These are phyloP conservation scores for Pseudopyrenochaeta lycopersici DNA, from an alignment of 2,329 filamentous ascomycete species.

Conservation along the genomic window DNA sequence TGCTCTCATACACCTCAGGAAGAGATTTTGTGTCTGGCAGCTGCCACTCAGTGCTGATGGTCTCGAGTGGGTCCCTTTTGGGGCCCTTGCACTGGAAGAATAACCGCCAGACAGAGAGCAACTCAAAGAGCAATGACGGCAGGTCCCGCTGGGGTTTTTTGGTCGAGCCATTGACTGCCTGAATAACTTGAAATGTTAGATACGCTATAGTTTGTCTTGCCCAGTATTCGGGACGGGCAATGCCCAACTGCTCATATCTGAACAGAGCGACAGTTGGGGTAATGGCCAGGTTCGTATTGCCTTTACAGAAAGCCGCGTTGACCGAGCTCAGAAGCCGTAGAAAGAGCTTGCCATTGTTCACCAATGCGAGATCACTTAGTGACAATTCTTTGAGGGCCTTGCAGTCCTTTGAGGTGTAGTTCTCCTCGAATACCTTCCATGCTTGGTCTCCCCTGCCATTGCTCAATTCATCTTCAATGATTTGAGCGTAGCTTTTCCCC, in stretches of 20 bases:
- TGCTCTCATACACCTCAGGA: neutral
- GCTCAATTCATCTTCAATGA: conserved; percentile 13
- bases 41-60: conserved; percentile 35
- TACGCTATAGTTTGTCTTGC: conserved; percentile 19
- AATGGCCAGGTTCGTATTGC: conserved; percentile 6
- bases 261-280: conserved; percentile 38
- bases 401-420: conserved; percentile 40
- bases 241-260: conserved; percentile 39
- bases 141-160: conserved; percentile 15
- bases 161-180: conserved; percentile 14
- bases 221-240: conserved; percentile 36
- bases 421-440: conserved; percentile 38
- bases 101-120: conserved; percentile 44
- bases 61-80: conserved; percentile 20
- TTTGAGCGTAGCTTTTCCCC: neutral
- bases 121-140: conserved; percentile 33
- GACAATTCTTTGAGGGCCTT: conserved; percentile 35
- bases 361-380: conserved; percentile 23
- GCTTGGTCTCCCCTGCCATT: conserved; percentile 22
- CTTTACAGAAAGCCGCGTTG: conserved; percentile 25
- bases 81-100: conserved; percentile 43
- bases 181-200: conserved; percentile 36
- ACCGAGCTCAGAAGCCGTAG: conserved; percentile 22
- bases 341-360: conserved; percentile 35
- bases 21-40: conserved; percentile 26